Evolutionary conservation across 345 rosid genomes (phyloP).

Genomic region (Eucalyptus tenuipes): DNA sequence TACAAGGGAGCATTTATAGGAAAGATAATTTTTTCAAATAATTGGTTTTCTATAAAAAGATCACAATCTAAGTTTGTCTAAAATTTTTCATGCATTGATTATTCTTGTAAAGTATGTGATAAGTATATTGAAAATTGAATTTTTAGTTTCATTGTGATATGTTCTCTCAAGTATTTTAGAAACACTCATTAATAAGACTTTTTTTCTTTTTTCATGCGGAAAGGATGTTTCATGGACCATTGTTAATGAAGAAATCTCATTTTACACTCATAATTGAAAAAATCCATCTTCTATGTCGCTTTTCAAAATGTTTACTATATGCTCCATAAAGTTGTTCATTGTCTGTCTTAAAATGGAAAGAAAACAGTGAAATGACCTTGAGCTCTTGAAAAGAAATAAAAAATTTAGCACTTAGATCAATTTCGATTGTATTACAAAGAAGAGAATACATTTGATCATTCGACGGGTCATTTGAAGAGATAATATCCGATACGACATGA

Average conservation of each 20-base stretch:
- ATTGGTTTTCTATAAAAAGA: rapidly evolving
- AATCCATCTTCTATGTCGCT: not conserved
- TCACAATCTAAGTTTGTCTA: rapidly evolving
- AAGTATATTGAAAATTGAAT: not conserved
- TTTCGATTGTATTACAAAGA: not conserved
- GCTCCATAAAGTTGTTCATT: rapidly evolving
- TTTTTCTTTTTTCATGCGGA: rapidly evolving
- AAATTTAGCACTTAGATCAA: rapidly evolving
- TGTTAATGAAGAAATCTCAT: not conserved
- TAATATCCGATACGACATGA: rapidly evolving
- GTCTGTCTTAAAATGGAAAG: not conserved
- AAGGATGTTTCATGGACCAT: too few relatives aligned
- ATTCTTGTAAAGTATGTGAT: not conserved
- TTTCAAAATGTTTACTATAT: too few relatives aligned
- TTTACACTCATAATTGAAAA: not conserved
- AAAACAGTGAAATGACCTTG: not conserved
- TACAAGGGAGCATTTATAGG: rapidly evolving
- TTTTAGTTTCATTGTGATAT: not conserved
- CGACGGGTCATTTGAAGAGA: not conserved
- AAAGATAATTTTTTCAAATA: not conserved
- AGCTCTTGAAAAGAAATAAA: rapidly evolving
- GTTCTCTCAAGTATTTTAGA: rapidly evolving
- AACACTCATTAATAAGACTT: rapidly evolving
- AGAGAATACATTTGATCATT: not conserved
- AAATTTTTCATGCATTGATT: not conserved